phyloP scores from a whole-genome alignment of 2,329 filamentous ascomycete species.

The Alternaria triticina region DNA sequence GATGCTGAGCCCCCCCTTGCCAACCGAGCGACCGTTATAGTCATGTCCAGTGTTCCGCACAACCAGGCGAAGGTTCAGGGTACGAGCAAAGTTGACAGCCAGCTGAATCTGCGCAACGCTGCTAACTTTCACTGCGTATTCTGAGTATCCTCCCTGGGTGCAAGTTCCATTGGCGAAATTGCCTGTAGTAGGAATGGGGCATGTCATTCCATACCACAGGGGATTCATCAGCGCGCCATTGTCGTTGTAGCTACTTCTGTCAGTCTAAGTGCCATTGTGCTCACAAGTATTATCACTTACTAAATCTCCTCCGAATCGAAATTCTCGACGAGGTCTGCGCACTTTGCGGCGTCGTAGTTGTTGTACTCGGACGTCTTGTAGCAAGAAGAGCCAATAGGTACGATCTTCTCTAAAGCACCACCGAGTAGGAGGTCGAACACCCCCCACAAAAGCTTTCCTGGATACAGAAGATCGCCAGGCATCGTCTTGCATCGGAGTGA shows the following conservation, averaged over 20 bases:
- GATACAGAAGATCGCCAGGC: conserved; percentile 36
- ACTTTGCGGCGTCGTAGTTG: conserved; percentile 36
- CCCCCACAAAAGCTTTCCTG: conserved; percentile 24
- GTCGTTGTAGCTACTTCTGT: conserved; percentile 23
- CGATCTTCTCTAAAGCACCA: conserved; percentile 31
- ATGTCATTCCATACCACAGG: conserved; percentile 39
- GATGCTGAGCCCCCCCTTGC: conserved; percentile 36
- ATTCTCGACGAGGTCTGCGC: conserved; percentile 25
- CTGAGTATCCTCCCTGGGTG: conserved; percentile 38
- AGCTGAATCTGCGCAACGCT: conserved; percentile 43
- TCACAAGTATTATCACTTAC: conserved; percentile 14
- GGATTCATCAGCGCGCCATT: conserved; percentile 37
- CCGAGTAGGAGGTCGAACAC: conserved; percentile 32
- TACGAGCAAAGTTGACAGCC: conserved; percentile 41
- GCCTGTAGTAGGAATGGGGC: conserved; percentile 25
- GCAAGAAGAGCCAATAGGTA: conserved; percentile 38
- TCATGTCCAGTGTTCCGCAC: conserved; percentile 42
- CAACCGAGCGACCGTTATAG: conserved; percentile 38
- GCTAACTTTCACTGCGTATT: conserved; percentile 34
- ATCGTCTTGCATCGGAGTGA: conserved; percentile 34
- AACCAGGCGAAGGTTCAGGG: conserved; percentile 40
- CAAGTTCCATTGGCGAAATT: conserved; percentile 30
- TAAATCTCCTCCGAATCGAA: conserved; percentile 27
- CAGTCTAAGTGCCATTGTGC: not conserved
- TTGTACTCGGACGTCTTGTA: conserved; percentile 36